A percentile compares a stretch with the other conserved stretches of the same genome.
Evolutionary conservation across 495 filamentous ascomycete genomes (phyloP).

Genomic region (Penicillium turbatum): DNA sequence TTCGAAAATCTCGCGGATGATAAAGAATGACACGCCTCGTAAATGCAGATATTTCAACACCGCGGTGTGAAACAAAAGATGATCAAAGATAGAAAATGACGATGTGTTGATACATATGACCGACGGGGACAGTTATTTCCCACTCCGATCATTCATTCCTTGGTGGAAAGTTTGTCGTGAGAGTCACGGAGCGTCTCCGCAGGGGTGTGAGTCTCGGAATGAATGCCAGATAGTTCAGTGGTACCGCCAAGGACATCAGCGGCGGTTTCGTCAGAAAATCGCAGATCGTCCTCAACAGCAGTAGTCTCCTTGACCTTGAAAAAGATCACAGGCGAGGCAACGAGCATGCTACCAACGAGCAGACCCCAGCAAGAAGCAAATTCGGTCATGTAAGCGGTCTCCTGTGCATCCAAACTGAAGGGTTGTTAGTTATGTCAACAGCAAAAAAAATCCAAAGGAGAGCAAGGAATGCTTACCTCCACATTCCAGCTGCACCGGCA

Average conservation of each 20-base stretch:
- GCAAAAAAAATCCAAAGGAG: not conserved
- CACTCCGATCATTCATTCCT: not conserved
- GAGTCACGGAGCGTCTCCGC: constrained; percentile 3
- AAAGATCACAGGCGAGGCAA: constrained; percentile 77
- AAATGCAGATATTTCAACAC: constrained; percentile 17
- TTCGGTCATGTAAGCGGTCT: constrained; percentile 59
- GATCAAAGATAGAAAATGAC: constrained; percentile 2
- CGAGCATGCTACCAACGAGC: constrained; percentile 62
- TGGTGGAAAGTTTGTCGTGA: not conserved
- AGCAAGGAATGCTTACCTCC: constrained; percentile 46
- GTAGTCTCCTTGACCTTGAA: constrained; percentile 71
- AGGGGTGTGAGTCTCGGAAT: not conserved
- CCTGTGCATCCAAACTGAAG: constrained; percentile 55
- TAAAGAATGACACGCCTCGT: constrained; percentile 15
- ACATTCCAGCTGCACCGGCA: constrained; percentile 85
- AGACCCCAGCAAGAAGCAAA: constrained; percentile 68
- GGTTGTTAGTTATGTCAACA: not conserved
- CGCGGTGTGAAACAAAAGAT: not conserved
- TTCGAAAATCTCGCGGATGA: not conserved
- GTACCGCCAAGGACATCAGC: constrained; percentile 32
- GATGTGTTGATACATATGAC: constrained; percentile 4
- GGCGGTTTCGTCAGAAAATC: constrained; percentile 74
- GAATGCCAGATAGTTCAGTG: constrained; percentile 2
- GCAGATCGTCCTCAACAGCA: constrained; percentile 70
- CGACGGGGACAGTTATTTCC: not conserved